Evolutionary conservation across 768 basidiomycete species (phyloP).

Genomic region (Podaxis sp.): DNA sequence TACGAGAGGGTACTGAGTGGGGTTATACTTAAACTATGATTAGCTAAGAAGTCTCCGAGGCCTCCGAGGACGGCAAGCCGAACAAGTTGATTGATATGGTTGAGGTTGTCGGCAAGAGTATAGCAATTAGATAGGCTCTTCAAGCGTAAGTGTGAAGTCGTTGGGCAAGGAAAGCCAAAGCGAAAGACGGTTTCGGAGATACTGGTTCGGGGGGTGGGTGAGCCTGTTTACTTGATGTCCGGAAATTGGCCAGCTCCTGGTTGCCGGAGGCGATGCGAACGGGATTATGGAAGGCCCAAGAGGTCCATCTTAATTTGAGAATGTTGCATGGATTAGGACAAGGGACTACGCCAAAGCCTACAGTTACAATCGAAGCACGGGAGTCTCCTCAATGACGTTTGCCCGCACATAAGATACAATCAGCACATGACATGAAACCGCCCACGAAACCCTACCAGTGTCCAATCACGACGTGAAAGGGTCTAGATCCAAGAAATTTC

Average conservation of each 20-base stretch:
- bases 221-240: background rate
- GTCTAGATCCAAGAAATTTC: no score
- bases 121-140: background rate
- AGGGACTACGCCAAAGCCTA: no score
- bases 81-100: background rate
- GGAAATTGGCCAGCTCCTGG: background rate
- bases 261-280: background rate
- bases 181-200: background rate
- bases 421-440: no score
- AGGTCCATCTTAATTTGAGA: background rate
- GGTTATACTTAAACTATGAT: background rate
- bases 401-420: no score
- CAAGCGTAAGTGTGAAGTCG: background rate
- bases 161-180: background rate
- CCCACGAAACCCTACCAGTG: no score
- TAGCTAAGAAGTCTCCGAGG: background rate
- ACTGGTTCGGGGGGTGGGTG: background rate
- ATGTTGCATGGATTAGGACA: background rate
- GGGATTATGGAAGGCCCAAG: background rate
- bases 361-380: no score
- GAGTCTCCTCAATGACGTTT: no score
- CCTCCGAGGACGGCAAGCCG: background rate
- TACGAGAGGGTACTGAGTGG: background rate
- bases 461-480: no score
- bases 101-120: background rate